Percentiles rank a stretch among this genome's conserved stretches.
Evolutionary conservation across 495 filamentous ascomycete genomes (phyloP).

Genomic region (Copromyces sp.): DNA sequence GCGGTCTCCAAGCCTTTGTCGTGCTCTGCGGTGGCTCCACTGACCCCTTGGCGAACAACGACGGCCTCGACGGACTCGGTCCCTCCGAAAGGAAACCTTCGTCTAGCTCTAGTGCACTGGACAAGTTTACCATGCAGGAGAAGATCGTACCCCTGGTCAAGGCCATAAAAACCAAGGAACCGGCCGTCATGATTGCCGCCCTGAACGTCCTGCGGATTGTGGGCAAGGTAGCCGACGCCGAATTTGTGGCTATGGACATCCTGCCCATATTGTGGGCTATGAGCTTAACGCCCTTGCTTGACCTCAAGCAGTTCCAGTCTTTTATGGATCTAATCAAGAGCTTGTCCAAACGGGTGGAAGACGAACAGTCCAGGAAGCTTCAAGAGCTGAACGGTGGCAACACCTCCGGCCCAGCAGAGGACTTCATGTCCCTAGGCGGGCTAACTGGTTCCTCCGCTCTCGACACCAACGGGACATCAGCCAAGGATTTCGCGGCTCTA

Average conservation of each 20-base stretch:
- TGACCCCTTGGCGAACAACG: constrained; percentile 37
- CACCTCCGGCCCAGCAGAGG: constrained; percentile 30
- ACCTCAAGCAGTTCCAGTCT: constrained; percentile 73
- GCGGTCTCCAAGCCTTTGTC: constrained; percentile 79
- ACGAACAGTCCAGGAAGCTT: constrained; percentile 78
- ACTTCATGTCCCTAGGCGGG: constrained; percentile 51
- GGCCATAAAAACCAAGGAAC: constrained; percentile 94
- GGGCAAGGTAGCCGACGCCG: constrained; percentile 69
- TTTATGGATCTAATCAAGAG: constrained; percentile 83
- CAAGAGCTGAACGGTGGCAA: constrained; percentile 58
- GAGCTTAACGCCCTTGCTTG: constrained; percentile 78
- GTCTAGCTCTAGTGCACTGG: constrained; percentile 63
- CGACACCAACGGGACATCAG: constrained; percentile 41
- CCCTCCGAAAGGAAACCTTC: constrained; percentile 38
- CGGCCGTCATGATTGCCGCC: constrained; percentile 93
- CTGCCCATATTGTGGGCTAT: constrained; percentile 86
- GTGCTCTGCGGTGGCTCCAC: constrained; percentile 73
- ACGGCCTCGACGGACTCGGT: constrained; percentile 62
- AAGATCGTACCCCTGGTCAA: constrained; percentile 86
- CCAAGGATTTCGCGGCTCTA: constrained; percentile 74
- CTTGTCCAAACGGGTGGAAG: constrained; percentile 69
- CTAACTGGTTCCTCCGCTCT: constrained; percentile 36
- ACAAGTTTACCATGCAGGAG: constrained; percentile 96
- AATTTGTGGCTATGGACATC: constrained; percentile 89
- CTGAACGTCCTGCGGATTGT: constrained; percentile 75